phyloP scores from a whole-genome alignment of 2,329 filamentous ascomycete genomes.

The Coniochaeta sp. region DNA sequence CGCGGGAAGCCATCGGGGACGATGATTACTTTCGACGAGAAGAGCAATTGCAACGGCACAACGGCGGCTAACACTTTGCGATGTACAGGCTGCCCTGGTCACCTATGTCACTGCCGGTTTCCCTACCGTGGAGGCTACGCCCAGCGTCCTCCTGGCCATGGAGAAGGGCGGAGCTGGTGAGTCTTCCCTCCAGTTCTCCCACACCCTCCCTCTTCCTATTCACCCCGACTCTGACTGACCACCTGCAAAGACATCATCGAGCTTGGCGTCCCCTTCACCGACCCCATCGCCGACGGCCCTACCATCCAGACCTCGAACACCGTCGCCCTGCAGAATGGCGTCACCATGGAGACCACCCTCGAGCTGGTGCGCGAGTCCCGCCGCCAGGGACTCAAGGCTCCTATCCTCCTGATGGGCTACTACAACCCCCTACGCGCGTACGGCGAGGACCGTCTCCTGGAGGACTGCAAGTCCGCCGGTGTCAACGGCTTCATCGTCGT shows the following conservation, averaged over 20 bases:
- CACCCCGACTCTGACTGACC: conserved; percentile 1
- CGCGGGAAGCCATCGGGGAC: background rate
- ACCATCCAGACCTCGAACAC: conserved; percentile 96
- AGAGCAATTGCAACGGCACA: background rate
- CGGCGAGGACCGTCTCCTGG: conserved; percentile 82
- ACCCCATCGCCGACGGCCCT: conserved; percentile 95
- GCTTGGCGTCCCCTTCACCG: conserved; percentile 92
- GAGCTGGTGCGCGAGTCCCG: conserved; percentile 79
- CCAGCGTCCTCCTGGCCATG: conserved; percentile 79
- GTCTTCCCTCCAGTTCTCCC: conserved; percentile 14
- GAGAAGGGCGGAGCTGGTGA: conserved; percentile 86
- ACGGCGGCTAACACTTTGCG: conserved; percentile 10
- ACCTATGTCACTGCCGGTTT: conserved; percentile 96
- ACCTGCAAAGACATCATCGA: conserved; percentile 73
- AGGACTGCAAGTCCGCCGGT: conserved; percentile 75
- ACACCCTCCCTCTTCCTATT: no score
- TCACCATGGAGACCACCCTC: conserved; percentile 73
- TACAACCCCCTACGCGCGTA: conserved; percentile 95
- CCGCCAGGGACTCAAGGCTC: conserved; percentile 67
- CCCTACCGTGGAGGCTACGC: conserved; percentile 73
- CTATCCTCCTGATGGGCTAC: conserved; percentile 95
- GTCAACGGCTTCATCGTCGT: conserved; percentile 97
- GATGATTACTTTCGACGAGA: background rate
- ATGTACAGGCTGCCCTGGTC: conserved; percentile 77
- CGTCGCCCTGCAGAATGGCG: conserved; percentile 77